Conservation (phyloP, 2,329 filamentous ascomycete species). For the Diaporthe velutina region DNA sequence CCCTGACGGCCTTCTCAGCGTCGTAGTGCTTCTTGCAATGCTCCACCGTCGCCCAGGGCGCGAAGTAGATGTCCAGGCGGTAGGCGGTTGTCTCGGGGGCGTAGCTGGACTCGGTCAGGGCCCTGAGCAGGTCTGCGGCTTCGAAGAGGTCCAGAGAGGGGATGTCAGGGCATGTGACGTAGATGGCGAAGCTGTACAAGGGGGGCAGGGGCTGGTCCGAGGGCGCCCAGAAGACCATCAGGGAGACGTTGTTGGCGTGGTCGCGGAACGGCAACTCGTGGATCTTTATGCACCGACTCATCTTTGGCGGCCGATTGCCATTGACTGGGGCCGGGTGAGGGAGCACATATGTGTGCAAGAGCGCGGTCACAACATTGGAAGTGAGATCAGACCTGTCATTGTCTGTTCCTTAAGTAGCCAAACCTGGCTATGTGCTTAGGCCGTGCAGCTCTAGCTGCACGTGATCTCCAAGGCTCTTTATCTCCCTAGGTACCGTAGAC, state of each 20-base stretch:
- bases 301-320: conserved; percentile 21
- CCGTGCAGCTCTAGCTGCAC: conserved; percentile 24
- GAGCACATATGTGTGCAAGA: not conserved
- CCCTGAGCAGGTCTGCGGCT: not conserved
- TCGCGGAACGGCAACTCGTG: conserved; percentile 21
- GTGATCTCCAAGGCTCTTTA: conserved; percentile 12
- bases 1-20: not conserved
- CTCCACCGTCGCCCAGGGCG: conserved; percentile 12
- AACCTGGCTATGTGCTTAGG: conserved; percentile 19
- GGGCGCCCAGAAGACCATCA: conserved; percentile 28
- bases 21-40: conserved; percentile 24
- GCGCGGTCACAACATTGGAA: not conserved
- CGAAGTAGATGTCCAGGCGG: conserved; percentile 23
- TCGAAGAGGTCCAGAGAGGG: conserved; percentile 16
- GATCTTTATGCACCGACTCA: conserved; percentile 30
- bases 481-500: not conserved
- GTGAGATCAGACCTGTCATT: conserved; percentile 17
- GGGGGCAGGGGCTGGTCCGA: conserved; percentile 14
- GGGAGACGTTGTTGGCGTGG: conserved; percentile 19
- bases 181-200: conserved; percentile 21
- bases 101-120: conserved; percentile 22
- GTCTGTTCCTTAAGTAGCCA: conserved; percentile 23
- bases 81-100: conserved; percentile 12
- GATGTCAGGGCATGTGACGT: conserved; percentile 21
- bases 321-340: not conserved